Conservation (phyloP, 148 eudicot genomes). For the Oxyria digyna region DNA sequence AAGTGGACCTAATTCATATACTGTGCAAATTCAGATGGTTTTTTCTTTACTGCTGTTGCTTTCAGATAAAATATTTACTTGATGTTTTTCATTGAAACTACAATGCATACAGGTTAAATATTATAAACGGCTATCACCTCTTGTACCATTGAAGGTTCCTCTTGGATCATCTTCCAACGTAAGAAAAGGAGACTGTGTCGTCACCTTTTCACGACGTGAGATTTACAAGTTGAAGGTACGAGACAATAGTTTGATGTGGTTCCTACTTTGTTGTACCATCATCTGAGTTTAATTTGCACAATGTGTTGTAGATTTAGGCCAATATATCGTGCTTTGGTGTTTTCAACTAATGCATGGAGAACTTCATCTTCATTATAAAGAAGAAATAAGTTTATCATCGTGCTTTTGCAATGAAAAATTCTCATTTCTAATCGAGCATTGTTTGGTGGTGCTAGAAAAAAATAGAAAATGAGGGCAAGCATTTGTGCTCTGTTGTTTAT, state of each 20-base stretch:
- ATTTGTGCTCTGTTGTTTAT: constrained; percentile 96
- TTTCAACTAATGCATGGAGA: not conserved
- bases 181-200: constrained; percentile 79
- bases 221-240: constrained; percentile 69
- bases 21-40: not conserved
- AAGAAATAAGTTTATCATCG: not conserved
- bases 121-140: constrained; percentile 88
- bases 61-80: constrained; percentile 3
- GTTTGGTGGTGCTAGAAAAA: constrained; percentile 32
- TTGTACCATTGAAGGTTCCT: constrained; percentile 57
- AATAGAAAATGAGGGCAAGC: constrained; percentile 59
- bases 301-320: not conserved
- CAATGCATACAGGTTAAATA: constrained; percentile 40
- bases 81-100: not conserved
- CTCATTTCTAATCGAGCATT: not conserved
- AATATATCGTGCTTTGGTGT: not conserved
- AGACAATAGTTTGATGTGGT: not conserved
- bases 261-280: not conserved
- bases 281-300: not conserved
- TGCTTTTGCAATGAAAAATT: not conserved
- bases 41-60: constrained; percentile 2
- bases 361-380: not conserved
- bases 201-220: constrained; percentile 71
- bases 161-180: constrained; percentile 73
- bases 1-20: not conserved